Evolutionary conservation across 2,329 filamentous ascomycete genomes (phyloP).

Genomic region (Cladosporium velox): DNA sequence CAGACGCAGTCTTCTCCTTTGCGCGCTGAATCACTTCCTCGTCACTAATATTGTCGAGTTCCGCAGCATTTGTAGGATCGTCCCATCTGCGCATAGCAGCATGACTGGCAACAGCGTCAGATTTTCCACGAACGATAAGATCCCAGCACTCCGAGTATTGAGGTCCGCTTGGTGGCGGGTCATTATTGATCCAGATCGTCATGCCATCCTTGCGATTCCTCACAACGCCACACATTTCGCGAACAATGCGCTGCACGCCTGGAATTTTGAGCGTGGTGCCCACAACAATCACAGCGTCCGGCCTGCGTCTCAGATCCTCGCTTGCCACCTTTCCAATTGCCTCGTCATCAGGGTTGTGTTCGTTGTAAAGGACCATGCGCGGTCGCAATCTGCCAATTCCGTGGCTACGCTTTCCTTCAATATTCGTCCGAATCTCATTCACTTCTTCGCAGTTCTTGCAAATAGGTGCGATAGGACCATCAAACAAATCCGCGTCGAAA

Average conservation of each 20-base stretch:
- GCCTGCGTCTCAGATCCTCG: conserved; percentile 79
- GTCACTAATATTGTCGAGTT: conserved; percentile 49
- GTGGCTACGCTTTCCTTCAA: conserved; percentile 85
- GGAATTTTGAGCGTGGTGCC: conserved; percentile 95
- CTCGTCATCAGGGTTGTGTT: conserved; percentile 93
- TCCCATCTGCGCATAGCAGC: conserved; percentile 64
- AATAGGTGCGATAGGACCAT: conserved; percentile 78
- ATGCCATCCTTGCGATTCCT: conserved; percentile 73
- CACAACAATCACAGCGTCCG: conserved; percentile 91
- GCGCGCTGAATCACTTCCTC: conserved; percentile 46
- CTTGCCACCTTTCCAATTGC: conserved; percentile 90
- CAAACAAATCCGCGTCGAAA: conserved; percentile 78
- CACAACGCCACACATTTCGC: conserved; percentile 87
- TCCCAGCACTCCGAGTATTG: conserved; percentile 81
- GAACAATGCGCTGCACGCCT: conserved; percentile 83
- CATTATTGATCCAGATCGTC: conserved; percentile 92
- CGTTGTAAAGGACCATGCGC: conserved; percentile 95
- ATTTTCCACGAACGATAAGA: conserved; percentile 80
- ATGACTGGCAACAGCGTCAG: conserved; percentile 80
- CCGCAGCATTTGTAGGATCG: conserved; percentile 43
- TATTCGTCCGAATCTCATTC: conserved; percentile 72
- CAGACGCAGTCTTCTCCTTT: conserved; percentile 39
- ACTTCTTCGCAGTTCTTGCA: conserved; percentile 73
- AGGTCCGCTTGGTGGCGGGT: conserved; percentile 81
- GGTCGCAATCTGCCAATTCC: conserved; percentile 88